Percentiles rank a stretch among this genome's conserved stretches.
These are phyloP conservation scores for Pistacia integerrima DNA, from an alignment of 345 rosid genomes.

Conservation along the genomic window DNA sequence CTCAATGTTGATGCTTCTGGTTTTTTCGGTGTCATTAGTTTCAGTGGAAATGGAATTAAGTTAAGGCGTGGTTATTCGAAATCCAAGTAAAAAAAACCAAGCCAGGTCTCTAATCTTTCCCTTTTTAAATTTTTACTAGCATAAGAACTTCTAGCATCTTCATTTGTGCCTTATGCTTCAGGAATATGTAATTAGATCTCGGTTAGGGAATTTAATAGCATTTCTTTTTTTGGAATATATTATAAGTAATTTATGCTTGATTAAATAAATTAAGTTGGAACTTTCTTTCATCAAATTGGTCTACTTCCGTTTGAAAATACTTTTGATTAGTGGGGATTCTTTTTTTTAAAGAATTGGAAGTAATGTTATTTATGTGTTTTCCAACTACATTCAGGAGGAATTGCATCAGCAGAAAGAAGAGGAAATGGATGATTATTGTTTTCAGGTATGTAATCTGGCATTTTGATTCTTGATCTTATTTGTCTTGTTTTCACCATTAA, in stretches of 20 bases:
- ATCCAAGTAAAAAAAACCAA: slow-evolving; percentile 68
- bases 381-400: slow-evolving; percentile 53
- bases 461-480: slow-evolving; percentile 8
- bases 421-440: slow-evolving; percentile 94
- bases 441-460: slow-evolving; percentile 59
- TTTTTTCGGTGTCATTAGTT: slow-evolving; percentile 61
- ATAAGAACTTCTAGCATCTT: not conserved
- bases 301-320: not conserved
- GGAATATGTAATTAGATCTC: not conserved
- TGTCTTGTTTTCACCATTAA: not conserved
- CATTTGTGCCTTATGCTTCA: not conserved
- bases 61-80: slow-evolving; percentile 90
- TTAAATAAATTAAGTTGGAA: not conserved
- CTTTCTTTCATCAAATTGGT: not conserved
- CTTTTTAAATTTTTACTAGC: slow-evolving; percentile 7
- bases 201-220: not conserved
- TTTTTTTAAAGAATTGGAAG: not conserved
- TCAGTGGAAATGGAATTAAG: slow-evolving; percentile 73
- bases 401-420: slow-evolving; percentile 86
- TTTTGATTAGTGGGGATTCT: not conserved
- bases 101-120: slow-evolving; percentile 54
- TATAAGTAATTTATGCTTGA: not conserved
- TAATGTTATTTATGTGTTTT: slow-evolving; percentile 1
- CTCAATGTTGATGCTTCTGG: slow-evolving; percentile 83
- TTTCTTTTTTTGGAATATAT: not conserved